Evolutionary conservation across 106 monocot species (phyloP).

Genomic region (Iris macrosiphon): DNA sequence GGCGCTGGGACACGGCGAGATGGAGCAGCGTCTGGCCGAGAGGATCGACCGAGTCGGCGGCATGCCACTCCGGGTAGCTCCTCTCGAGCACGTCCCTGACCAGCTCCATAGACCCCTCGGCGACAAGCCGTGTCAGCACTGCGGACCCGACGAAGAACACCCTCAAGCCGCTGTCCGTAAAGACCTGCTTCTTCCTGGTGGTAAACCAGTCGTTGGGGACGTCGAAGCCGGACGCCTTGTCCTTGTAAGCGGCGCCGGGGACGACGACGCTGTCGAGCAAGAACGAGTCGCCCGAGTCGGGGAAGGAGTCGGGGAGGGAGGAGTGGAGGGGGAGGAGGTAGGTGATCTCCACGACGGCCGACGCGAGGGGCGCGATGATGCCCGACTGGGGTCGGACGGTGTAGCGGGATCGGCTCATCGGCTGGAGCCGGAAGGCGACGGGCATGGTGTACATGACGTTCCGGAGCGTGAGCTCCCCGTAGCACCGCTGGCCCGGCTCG

Average conservation of each 20-base stretch:
- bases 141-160: slow-evolving; percentile 35
- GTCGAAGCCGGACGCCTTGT: too few relatives aligned
- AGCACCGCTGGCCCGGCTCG: slow-evolving; percentile 29
- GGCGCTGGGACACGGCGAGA: slow-evolving; percentile 18
- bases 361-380: slow-evolving; percentile 38
- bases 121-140: slow-evolving; percentile 26
- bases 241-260: slow-evolving; percentile 34
- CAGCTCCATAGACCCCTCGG: slow-evolving; percentile 23
- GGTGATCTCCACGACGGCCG: slow-evolving; percentile 21
- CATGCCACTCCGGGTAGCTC: slow-evolving; percentile 36
- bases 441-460: slow-evolving; percentile 67
- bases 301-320: slow-evolving; percentile 8
- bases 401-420: slow-evolving; percentile 23
- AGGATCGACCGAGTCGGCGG: slow-evolving; percentile 27
- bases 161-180: slow-evolving; percentile 26
- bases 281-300: slow-evolving; percentile 26
- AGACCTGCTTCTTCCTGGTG: slow-evolving; percentile 47
- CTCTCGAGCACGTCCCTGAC: slow-evolving; percentile 33
- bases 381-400: slow-evolving; percentile 31
- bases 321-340: slow-evolving; percentile 18
- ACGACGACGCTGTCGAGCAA: slow-evolving; percentile 40
- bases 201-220: slow-evolving; percentile 66
- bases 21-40: slow-evolving; percentile 26
- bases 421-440: slow-evolving; percentile 45
- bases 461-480: slow-evolving; percentile 31